These are phyloP conservation scores for Eucalyptus coolabah DNA, from an alignment of 345 rosid genomes.

Conservation along the genomic window DNA sequence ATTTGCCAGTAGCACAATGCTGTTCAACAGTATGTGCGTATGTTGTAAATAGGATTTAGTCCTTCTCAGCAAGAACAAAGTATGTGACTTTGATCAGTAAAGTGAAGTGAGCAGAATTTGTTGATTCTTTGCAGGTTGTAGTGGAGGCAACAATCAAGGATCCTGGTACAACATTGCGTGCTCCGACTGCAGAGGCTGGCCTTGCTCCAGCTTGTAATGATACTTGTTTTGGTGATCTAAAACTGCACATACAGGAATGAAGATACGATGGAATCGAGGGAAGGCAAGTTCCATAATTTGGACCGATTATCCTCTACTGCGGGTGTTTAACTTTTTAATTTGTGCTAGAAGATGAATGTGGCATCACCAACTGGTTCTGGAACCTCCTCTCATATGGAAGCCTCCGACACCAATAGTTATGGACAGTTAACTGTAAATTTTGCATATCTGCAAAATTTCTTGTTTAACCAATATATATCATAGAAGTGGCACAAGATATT, in stretches of 20 bases:
- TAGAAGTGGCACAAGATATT: no score
- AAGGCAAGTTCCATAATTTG: constrained; percentile 30
- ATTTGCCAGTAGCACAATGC: neutral
- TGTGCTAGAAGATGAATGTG: neutral
- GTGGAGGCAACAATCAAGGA: constrained; percentile 65
- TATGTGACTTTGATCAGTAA: neutral
- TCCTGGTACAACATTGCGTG: constrained; percentile 73
- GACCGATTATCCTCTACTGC: neutral
- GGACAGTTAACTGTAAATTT: no score
- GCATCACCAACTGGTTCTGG: no score
- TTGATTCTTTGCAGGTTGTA: constrained; percentile 38
- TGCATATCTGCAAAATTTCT: no score
- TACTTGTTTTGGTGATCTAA: constrained; percentile 58
- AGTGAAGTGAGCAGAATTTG: neutral
- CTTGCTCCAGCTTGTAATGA: constrained; percentile 85
- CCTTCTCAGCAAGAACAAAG: neutral
- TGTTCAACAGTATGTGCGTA: neutral
- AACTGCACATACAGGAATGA: constrained; percentile 74
- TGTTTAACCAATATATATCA: no score
- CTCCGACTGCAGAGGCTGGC: constrained; percentile 82
- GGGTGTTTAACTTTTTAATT: neutral
- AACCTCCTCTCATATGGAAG: no score
- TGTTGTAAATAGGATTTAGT: neutral
- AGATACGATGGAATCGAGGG: constrained; percentile 58
- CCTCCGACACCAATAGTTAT: no score